These are phyloP conservation scores for Amyloporia xantha DNA, from an alignment of 768 basidiomycete species.

Conservation along the genomic window DNA sequence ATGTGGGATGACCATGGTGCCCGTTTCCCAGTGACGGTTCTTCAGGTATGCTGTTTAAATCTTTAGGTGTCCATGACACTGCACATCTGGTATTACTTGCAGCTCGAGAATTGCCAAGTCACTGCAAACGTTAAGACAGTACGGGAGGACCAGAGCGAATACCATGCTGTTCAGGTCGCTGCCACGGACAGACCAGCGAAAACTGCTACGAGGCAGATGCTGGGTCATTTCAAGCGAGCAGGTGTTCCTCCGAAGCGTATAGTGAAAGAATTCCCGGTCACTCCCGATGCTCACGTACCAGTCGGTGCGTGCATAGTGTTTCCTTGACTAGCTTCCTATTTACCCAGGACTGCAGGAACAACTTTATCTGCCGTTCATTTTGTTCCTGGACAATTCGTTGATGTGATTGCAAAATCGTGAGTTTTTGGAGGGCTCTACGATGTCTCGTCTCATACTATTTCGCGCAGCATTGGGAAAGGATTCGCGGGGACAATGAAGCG, in stretches of 20 bases:
- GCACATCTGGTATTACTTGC: neutral
- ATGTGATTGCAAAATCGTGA: slow-evolving; percentile 86
- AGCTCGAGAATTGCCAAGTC: slow-evolving; percentile 89
- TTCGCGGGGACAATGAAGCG: slow-evolving; percentile 97
- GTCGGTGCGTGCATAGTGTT: slow-evolving; percentile 52
- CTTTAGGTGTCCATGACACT: slow-evolving; percentile 12
- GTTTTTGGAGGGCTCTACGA: slow-evolving; percentile 34
- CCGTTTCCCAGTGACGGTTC: slow-evolving; percentile 84
- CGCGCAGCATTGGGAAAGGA: slow-evolving; percentile 85
- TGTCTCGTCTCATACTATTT: neutral
- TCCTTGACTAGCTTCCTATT: neutral
- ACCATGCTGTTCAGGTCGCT: slow-evolving; percentile 93
- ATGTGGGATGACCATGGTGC: slow-evolving; percentile 90
- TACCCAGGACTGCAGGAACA: slow-evolving; percentile 49
- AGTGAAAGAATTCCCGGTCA: slow-evolving; percentile 84
- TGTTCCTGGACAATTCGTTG: slow-evolving; percentile 94
- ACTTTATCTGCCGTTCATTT: slow-evolving; percentile 89
- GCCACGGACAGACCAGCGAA: slow-evolving; percentile 70
- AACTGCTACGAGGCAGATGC: slow-evolving; percentile 70
- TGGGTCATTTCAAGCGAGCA: slow-evolving; percentile 85
- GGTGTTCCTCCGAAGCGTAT: slow-evolving; percentile 76
- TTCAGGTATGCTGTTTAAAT: slow-evolving; percentile 57
- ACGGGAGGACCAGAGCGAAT: slow-evolving; percentile 60
- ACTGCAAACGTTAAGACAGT: slow-evolving; percentile 68
- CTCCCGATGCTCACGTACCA: slow-evolving; percentile 83